Evolutionary conservation across 768 basidiomycete species (phyloP).

Genomic region (Rhizopogon vesiculosus): DNA sequence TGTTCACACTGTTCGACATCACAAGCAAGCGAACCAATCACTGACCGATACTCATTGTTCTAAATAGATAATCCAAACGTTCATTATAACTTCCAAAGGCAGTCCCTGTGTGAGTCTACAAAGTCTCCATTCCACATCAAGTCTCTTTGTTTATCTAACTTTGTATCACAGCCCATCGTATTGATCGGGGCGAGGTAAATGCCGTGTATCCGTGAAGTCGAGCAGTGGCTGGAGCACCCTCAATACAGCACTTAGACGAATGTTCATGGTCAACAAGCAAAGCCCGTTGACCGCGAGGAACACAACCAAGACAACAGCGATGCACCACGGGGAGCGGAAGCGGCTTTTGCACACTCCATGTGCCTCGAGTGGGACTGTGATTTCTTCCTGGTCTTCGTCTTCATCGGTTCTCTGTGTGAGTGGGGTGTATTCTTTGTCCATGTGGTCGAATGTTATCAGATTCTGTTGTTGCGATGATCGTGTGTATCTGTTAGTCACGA

Average conservation of each 20-base stretch:
- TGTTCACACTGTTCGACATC: background rate
- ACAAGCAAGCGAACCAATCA: background rate
- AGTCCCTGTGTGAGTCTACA: background rate
- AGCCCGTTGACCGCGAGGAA: slow-evolving; percentile 19
- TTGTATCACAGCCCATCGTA: slow-evolving; percentile 24
- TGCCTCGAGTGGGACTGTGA: background rate
- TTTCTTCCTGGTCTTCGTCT: slow-evolving; percentile 11
- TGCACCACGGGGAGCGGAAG: slow-evolving; percentile 4
- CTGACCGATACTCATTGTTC: background rate
- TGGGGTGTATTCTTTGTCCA: slow-evolving; percentile 10
- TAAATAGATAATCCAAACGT: background rate
- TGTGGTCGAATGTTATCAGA: slow-evolving; percentile 9
- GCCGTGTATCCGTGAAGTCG: slow-evolving; percentile 17
- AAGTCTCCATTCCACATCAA: background rate
- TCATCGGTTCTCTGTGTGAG: slow-evolving; percentile 9
- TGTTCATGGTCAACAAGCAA: slow-evolving; percentile 14
- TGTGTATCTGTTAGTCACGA: background rate
- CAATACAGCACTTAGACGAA: slow-evolving; percentile 13
- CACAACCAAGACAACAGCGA: slow-evolving; percentile 13
- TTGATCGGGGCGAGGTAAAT: slow-evolving; percentile 23
- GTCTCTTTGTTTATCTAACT: background rate
- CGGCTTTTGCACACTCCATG: background rate
- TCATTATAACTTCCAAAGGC: background rate
- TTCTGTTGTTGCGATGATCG: background rate
- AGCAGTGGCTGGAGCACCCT: slow-evolving; percentile 12